Evolutionary conservation across 192 early-diverging fungal species (phyloP), one percentile per base, ranked within the genome.

Genomic region (Coemansia sp.): DNA sequence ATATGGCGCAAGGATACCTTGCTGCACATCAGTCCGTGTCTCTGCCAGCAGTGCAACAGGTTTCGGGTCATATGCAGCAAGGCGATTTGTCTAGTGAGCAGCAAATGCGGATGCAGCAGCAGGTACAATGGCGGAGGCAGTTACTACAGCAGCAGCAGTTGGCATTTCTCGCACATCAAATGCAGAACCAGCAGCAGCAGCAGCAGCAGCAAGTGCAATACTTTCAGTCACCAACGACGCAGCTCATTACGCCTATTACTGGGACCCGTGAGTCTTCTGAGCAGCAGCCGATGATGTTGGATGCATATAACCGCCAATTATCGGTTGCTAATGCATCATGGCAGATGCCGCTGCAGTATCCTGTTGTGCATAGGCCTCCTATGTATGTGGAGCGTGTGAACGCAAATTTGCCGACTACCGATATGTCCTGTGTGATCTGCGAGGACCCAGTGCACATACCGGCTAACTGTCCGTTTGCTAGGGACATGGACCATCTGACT

Each of bases 401-500:
- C 25, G 51, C 5, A 12, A 3, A 15, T 15, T 3, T 27, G 51
- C 2, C 51, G 51, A 12, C 51, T 29, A 55, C 25, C 14, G 71
- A 73, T n/a, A 36, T 76, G 64, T 64, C 64, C 1, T 76, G 74
- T 6, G 44, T 59, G 50, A 38, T 76, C 37, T 76, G 74, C 36
- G 53, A 66, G 7, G 57, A 62, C 17, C 64, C 63, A 1, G 31
- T 42, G 0, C 75, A 76, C 25, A 10, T 34, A 29, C 62, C 69
- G 10, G 41, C 69, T 2, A 1, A 1, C 1, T 76, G 75, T 23
- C 64, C 69, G 4, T 34, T 39, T 5, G 66, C 55, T 27, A 31
- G 5, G 0, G 46, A 64, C 27, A 61, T 72, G 8, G n/a, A 37
- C 9, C 15, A 48, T 1, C 21, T 76, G 69, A 61, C 53, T n/a